phyloP scores from a whole-genome alignment of 2,329 filamentous ascomycete genomes.

The Penicillium verrucosum region DNA sequence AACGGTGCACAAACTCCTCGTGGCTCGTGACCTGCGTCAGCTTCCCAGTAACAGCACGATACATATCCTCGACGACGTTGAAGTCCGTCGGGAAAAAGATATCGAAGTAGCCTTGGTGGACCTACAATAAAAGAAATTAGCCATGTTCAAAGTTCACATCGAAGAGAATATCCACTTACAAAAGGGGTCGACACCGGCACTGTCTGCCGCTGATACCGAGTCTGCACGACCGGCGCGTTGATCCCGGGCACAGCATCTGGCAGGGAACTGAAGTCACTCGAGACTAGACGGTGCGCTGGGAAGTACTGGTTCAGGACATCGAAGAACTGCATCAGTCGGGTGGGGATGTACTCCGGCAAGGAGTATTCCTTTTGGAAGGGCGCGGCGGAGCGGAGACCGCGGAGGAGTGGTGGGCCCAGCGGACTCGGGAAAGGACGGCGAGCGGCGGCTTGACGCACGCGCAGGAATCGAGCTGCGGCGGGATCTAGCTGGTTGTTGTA shows the following conservation, averaged over 20 bases:
- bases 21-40: slow-evolving; percentile 81
- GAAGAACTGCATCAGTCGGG: slow-evolving; percentile 93
- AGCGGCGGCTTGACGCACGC: slow-evolving; percentile 73
- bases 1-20: slow-evolving; percentile 83
- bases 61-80: slow-evolving; percentile 82
- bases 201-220: slow-evolving; percentile 78
- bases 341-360: slow-evolving; percentile 87
- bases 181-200: slow-evolving; percentile 88
- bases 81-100: slow-evolving; percentile 99
- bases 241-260: slow-evolving; percentile 79
- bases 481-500: slow-evolving; percentile 80
- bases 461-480: slow-evolving; percentile 74
- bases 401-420: slow-evolving; percentile 50
- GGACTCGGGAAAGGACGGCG: slow-evolving; percentile 44
- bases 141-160: not conserved
- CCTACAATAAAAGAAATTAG: slow-evolving; percentile 49
- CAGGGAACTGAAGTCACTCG: slow-evolving; percentile 84
- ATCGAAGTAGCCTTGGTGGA: slow-evolving; percentile 98
- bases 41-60: slow-evolving; percentile 88
- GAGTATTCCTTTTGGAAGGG: slow-evolving; percentile 76
- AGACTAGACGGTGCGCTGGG: slow-evolving; percentile 81
- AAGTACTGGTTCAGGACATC: slow-evolving; percentile 85
- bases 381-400: slow-evolving; percentile 60
- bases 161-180: slow-evolving; percentile 54
- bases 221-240: slow-evolving; percentile 95